Conservation (phyloP, 2,329 filamentous ascomycete species). For the Apiospora pterosperma region DNA sequence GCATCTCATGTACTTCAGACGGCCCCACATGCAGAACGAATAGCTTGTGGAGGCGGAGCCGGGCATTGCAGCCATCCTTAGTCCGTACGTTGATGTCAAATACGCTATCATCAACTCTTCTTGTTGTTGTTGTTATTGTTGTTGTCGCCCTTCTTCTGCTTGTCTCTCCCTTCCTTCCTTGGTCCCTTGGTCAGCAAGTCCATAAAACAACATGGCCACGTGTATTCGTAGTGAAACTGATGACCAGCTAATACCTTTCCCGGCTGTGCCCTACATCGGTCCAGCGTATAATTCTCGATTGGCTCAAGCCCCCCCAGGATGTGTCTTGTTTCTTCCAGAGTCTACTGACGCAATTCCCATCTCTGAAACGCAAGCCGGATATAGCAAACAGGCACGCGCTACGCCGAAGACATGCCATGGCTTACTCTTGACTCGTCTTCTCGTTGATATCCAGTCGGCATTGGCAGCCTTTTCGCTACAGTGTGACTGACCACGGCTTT, state of each 20-base stretch:
- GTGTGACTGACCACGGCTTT: neutral
- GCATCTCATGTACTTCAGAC: conserved; percentile 9
- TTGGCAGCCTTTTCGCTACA: neutral
- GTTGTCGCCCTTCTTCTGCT: neutral
- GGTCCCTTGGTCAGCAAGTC: neutral
- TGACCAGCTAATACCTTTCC: neutral
- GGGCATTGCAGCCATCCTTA: conserved; percentile 7
- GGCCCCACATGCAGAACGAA: conserved; percentile 8
- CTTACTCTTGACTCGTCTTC: neutral
- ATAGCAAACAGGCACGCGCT: conserved; percentile 1
- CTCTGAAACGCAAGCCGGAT: neutral
- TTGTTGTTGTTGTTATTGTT: neutral
- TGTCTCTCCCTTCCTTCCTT: neutral
- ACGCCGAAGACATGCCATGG: neutral
- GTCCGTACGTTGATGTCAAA: conserved; percentile 1
- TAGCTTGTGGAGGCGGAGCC: conserved; percentile 11
- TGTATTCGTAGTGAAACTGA: neutral
- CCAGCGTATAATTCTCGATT: neutral
- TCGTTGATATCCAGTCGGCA: neutral
- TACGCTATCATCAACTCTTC: neutral
- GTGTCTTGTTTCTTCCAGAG: neutral
- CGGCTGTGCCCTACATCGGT: neutral
- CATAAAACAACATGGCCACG: neutral
- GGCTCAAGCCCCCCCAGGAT: neutral
- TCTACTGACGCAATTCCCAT: neutral